Evolutionary conservation across 805 yeast species (phyloP), one percentile per base, ranked within the genome.

Genomic region (Naumovozyma castellii): DNA sequence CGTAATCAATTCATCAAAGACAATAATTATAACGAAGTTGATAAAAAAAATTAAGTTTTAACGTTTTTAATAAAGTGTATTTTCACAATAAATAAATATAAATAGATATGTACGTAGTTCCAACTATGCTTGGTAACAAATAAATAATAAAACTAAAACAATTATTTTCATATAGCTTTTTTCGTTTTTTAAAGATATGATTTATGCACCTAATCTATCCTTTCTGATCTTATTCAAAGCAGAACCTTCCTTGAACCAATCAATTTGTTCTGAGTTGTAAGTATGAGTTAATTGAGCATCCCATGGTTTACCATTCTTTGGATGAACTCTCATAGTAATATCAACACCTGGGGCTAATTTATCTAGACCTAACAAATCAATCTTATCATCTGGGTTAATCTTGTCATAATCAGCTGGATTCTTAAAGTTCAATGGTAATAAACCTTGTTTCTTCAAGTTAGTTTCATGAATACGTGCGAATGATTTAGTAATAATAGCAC

Each of bases 401-500:
- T 75, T 84, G 72, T 90, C 97, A 71, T 92, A 90, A 68, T 82
- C 97, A 53, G 77, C 86, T 58, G 79, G 80, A 61, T 90, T 73
- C 64, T 73, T 80, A 61, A 92, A 90, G 80, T 86, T 90, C 71
- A 90, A 81, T 67, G 98, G 97, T 67, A 90, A 77, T 65, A 90
- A 73, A 78, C 98, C 98, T 75, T 90, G 98, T 74, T 90, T 90
- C 88, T 90, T 90, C 80, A 90, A 80, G 83, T 90, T 90, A 57
- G 98, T 90, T 78, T 90, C 98, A 75, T 90, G 98, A 61, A 90
- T 92, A 75, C 97, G 85, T 53, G 97, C 97, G 66, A 92, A 92
- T 36, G 97, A 88, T 72, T 86, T 90, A 67, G 96, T 86, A 63
- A 90, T 84, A 71, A 90, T 90, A 57, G 97, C 97, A 64, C 84